Evolutionary conservation across 2,329 filamentous ascomycete genomes (phyloP), one percentile per base, ranked within the genome.

Genomic region (Tolypocladium paradoxum): DNA sequence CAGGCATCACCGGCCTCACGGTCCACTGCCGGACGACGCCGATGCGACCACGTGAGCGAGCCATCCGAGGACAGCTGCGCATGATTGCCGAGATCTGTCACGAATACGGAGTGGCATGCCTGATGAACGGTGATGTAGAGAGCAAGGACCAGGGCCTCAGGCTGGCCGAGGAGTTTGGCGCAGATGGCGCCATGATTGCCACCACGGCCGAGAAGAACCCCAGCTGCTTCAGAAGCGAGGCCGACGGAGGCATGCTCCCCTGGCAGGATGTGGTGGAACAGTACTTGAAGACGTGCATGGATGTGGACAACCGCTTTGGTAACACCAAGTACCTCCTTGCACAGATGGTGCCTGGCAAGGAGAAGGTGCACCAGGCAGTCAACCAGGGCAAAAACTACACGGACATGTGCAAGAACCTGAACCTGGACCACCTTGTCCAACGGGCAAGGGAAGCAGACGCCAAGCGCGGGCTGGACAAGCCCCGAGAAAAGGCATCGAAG

Each of bases 121-220:
- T 97, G 40, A 91, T 97, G 84, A 99, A 99, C 64, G 93, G 93
- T 48, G 93, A 99, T 63, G 90, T 99, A 0, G 82, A 78, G 52
- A 82, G 76, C 37, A 81, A 88, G 52, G 86, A 89, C 50, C 76
- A 95, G 55, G 92, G 84, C 0, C 64, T 87, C 8, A 67, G 75
- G 55, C 76, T 99, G 7, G 85, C 90, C 56, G 63, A 79, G 29
- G 86, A 96, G 66, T 96, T 81, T 64, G 85, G 84, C n/a, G 88
- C 87, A 6, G 91, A 97, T 64, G 92, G 91, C 6, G 93, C 89
- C 56, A 99, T 99, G 93, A 97, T 99, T 62, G 93, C 93, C 11
- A 93, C 90, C 3, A 81, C 89, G 4, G 93, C 93, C 1, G 93
- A 99, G 73, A 82, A 85, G 58, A 99, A 99, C 65, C 82, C 90